Conservation (phyloP, 352 stramenopile species). For the Phytophthora ohioensis region DNA sequence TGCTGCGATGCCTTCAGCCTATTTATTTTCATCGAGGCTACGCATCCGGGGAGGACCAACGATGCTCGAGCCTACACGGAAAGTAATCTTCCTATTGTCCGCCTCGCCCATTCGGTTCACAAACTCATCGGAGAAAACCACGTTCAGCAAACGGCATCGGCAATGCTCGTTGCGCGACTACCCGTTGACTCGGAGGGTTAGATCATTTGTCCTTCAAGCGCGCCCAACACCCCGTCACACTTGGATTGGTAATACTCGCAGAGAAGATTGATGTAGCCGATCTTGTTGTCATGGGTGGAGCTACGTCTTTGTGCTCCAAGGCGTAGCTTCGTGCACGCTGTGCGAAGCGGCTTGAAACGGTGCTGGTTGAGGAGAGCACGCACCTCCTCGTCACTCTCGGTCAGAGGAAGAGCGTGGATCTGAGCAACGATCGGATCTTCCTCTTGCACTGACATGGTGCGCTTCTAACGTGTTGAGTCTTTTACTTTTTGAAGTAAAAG, state of each 20-base stretch:
- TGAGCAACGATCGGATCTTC: too few species aligned
- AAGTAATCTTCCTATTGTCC: neutral
- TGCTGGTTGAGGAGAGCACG: neutral
- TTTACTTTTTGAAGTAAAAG: too few species aligned
- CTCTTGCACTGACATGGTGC: too few species aligned
- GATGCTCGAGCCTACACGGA: too few species aligned
- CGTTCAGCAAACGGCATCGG: neutral
- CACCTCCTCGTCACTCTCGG: neutral
- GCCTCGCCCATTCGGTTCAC: neutral
- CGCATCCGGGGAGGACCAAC: too few species aligned
- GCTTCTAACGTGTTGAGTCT: too few species aligned
- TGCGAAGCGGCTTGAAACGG: neutral
- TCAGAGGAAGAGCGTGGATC: neutral
- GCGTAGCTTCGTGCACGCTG: neutral
- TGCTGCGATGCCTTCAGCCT: too few species aligned
- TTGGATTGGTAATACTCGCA: too few species aligned
- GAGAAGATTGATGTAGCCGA: too few species aligned
- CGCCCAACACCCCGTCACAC: neutral
- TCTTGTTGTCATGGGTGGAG: neutral
- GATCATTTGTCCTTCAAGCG: neutral
- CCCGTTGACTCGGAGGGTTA: too few species aligned
- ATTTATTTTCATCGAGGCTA: too few species aligned
- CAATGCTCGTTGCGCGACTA: neutral
- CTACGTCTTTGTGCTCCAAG: neutral
- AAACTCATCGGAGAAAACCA: neutral